Evolutionary conservation across 177 flowering plant genomes (phyloP).

Genomic region (Vitis hybrid): DNA sequence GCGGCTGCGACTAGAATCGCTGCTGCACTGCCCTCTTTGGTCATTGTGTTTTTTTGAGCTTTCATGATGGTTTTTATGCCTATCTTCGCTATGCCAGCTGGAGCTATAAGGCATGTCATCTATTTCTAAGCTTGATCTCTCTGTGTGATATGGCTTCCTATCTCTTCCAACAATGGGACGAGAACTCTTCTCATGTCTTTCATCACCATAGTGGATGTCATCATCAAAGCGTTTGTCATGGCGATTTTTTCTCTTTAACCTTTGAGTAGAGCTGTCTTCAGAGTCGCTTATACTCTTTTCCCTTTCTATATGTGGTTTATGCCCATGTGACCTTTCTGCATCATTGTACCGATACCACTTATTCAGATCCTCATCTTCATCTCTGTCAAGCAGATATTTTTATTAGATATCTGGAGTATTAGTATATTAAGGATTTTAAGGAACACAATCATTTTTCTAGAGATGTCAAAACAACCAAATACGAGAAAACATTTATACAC

Average conservation of each 20-base stretch:
- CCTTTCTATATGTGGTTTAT: constrained; percentile 22
- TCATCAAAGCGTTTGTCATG: constrained; percentile 22
- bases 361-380: constrained; percentile 17
- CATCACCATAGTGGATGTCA: constrained; percentile 22
- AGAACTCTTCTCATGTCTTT: constrained; percentile 27
- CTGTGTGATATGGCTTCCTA: constrained; percentile 24
- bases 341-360: constrained; percentile 14
- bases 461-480: too few species aligned
- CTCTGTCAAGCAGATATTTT: constrained; percentile 21
- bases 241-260: constrained; percentile 24
- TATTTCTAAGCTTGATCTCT: constrained; percentile 39
- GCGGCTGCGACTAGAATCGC: constrained; percentile 34
- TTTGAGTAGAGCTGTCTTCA: constrained; percentile 29
- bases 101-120: constrained; percentile 39
- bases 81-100: constrained; percentile 29
- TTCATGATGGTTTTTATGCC: constrained; percentile 32
- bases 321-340: constrained; percentile 28
- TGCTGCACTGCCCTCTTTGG: constrained; percentile 21
- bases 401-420: constrained; percentile 12
- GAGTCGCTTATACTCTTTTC: constrained; percentile 35
- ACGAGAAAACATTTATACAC: too few species aligned
- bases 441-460: too few species aligned
- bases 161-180: constrained; percentile 34
- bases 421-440: neutral
- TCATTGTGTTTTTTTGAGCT: constrained; percentile 28